phyloP scores from a whole-genome alignment of 208 protist species.

The Trypanosoma scelopori region DNA sequence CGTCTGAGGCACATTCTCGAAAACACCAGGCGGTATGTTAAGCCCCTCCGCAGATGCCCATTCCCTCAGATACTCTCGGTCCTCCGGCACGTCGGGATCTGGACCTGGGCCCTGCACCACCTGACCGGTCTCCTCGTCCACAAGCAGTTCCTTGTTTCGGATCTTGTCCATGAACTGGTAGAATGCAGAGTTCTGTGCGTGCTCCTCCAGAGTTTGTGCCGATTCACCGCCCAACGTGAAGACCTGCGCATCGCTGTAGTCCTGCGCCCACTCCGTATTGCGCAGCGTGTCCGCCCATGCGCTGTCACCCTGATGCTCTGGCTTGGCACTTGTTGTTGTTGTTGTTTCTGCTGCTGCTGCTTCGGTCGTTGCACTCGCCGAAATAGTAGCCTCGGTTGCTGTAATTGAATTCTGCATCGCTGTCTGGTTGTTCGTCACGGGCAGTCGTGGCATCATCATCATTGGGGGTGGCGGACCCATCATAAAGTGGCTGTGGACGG shows the following conservation, averaged over 20 bases:
- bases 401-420: conserved; percentile 18
- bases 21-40: conserved; percentile 45
- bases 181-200: conserved; percentile 67
- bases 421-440: conserved; percentile 37
- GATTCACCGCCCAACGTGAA: conserved; percentile 49
- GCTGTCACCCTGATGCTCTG: conserved; percentile 21
- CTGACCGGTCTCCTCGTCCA: conserved; percentile 80
- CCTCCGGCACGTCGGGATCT: conserved; percentile 48
- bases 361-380: too few species aligned
- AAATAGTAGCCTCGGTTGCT: conserved; percentile 15
- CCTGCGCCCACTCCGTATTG: conserved; percentile 65
- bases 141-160: conserved; percentile 65
- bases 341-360: conserved; percentile 26
- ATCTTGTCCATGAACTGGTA: conserved; percentile 84
- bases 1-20: conserved; percentile 26
- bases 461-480: conserved; percentile 11
- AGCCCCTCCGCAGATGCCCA: conserved; percentile 51
- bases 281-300: conserved; percentile 65
- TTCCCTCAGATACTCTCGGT: conserved; percentile 58
- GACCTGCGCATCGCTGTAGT: conserved; percentile 69
- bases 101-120: conserved; percentile 70
- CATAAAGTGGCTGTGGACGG: conserved; percentile 14
- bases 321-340: conserved; percentile 19
- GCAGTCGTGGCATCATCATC: conserved; percentile 20
- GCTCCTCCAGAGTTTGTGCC: conserved; percentile 54